Evolutionary conservation across 371 early-diverging fungal species (phyloP).

Genomic region (Mucor lusitanicus): DNA sequence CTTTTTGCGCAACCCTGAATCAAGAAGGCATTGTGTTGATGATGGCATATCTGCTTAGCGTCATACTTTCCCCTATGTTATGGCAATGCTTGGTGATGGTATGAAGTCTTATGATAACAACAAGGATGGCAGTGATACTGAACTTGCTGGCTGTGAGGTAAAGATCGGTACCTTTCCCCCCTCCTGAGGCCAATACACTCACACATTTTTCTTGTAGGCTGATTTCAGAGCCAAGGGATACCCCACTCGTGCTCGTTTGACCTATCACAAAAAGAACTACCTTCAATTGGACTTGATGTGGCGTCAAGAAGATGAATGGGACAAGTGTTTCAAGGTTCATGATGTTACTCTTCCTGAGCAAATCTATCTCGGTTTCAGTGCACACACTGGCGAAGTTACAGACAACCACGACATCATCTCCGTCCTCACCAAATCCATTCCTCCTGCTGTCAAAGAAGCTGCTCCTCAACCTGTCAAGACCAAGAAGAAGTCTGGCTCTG

Average conservation of each 20-base stretch:
- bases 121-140: slow-evolving; percentile 77
- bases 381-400: slow-evolving; percentile 89
- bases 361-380: slow-evolving; percentile 88
- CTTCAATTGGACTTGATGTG: slow-evolving; percentile 68
- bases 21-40: not conserved
- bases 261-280: slow-evolving; percentile 72
- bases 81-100: slow-evolving; percentile 94
- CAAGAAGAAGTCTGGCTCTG: slow-evolving; percentile 18
- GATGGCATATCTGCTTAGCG: slow-evolving; percentile 10
- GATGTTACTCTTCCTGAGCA: slow-evolving; percentile 75
- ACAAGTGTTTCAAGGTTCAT: slow-evolving; percentile 75
- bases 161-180: not conserved
- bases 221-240: slow-evolving; percentile 74
- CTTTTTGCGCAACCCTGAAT: not conserved
- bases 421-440: slow-evolving; percentile 55
- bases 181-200: not conserved
- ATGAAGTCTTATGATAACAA: slow-evolving; percentile 76
- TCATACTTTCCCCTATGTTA: slow-evolving; percentile 75
- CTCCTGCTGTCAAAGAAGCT: slow-evolving; percentile 36
- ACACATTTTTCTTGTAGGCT: slow-evolving; percentile 27
- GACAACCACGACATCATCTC: slow-evolving; percentile 84
- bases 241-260: slow-evolving; percentile 75
- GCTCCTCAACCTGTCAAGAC: slow-evolving; percentile 24
- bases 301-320: slow-evolving; percentile 71
- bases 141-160: slow-evolving; percentile 73